Conservation (phyloP, 164 flowering plant genomes). For the Piper longum region DNA sequence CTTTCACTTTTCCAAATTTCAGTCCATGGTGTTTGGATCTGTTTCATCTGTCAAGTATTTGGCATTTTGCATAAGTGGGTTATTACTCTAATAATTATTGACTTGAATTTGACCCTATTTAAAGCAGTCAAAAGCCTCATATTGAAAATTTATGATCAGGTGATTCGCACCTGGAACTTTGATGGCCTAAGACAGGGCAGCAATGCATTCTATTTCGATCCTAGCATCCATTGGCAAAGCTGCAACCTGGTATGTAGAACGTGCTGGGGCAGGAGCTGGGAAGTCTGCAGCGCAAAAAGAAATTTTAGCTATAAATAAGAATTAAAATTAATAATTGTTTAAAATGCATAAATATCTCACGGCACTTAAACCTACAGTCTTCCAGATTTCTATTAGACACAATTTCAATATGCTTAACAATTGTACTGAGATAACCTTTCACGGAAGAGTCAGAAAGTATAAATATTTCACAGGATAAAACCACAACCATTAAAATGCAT, state of each 20-base stretch:
- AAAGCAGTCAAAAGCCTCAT: neutral
- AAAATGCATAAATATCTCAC: neutral
- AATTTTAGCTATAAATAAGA: neutral
- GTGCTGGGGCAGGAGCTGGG: conserved; percentile 69
- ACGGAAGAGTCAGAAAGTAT: no score
- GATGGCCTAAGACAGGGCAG: conserved; percentile 25
- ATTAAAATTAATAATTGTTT: no score
- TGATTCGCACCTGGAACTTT: neutral
- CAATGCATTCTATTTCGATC: conserved; percentile 95
- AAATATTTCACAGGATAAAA: no score
- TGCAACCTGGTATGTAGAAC: conserved; percentile 84
- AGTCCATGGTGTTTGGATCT: no score
- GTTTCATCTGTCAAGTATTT: no score
- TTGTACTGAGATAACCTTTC: no score
- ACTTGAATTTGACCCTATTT: no score
- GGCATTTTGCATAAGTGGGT: no score
- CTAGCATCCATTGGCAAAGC: conserved; percentile 76
- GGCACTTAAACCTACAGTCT: neutral
- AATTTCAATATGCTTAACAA: no score
- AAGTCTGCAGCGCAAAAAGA: conserved; percentile 45
- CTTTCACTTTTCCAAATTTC: no score
- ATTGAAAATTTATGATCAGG: neutral
- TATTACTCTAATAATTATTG: no score
- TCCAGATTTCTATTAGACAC: neutral
- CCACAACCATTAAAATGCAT: no score